phyloP scores from a whole-genome alignment of 192 early-diverging fungal species.

The Diversispora eburnea region DNA sequence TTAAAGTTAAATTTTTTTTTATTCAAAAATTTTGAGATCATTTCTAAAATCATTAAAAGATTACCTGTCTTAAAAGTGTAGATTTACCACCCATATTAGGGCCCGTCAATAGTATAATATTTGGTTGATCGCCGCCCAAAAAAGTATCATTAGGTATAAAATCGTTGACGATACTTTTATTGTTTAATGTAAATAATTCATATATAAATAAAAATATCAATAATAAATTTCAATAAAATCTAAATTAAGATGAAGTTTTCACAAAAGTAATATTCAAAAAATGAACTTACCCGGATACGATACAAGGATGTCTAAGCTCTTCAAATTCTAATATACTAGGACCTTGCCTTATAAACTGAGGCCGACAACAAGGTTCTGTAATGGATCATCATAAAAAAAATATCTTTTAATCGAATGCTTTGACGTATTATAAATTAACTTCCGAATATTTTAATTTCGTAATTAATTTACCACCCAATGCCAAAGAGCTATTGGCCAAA shows the following conservation, averaged over 20 bases:
- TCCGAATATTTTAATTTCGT: not conserved
- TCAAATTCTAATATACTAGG: conserved; percentile 70
- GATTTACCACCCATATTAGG: conserved; percentile 99
- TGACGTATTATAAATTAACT: not conserved
- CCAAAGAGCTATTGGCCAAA: conserved; percentile 60
- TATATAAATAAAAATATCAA: conserved; percentile 8
- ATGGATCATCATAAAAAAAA: not conserved
- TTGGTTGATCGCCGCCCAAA: conserved; percentile 63
- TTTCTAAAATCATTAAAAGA: not conserved
- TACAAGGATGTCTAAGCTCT: conserved; percentile 93
- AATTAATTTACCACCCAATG: conserved; percentile 60
- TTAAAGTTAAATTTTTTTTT: not conserved
- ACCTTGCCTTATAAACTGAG: conserved; percentile 72
- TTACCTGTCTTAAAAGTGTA: conserved; percentile 87
- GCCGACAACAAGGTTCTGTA: conserved; percentile 76
- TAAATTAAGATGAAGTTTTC: not conserved
- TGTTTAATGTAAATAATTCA: not conserved
- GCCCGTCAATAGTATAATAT: conserved; percentile 89
- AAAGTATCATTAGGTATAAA: conserved; percentile 95
- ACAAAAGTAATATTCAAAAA: not conserved
- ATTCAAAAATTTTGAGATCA: not conserved
- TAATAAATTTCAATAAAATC: conserved; percentile 4
- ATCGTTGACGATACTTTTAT: conserved; percentile 44
- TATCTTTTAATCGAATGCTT: too few species aligned
- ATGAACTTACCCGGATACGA: conserved; percentile 58